A percentile compares a stretch with the other conserved stretches of the same genome.
phyloP scores from a whole-genome alignment of 805 yeast species.

The Myxozyma vanderwaltii region DNA sequence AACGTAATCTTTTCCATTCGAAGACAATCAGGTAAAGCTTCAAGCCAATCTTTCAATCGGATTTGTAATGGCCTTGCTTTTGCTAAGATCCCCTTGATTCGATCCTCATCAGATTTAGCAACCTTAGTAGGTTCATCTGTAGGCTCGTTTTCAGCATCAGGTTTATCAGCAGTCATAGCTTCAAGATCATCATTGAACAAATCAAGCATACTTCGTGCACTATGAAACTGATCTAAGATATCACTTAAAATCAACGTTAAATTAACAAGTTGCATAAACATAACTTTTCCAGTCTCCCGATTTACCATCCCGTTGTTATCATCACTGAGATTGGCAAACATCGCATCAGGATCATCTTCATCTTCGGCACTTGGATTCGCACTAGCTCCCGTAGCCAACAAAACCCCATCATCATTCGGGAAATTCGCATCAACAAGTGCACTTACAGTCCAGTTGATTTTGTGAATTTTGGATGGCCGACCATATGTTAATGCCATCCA shows the following conservation, averaged over 20 bases:
- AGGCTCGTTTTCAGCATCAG: neutral
- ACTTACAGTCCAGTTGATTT: slow-evolving; percentile 77
- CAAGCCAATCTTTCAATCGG: slow-evolving; percentile 43
- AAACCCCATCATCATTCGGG: slow-evolving; percentile 24
- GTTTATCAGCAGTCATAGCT: slow-evolving; percentile 3
- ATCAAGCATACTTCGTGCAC: slow-evolving; percentile 29
- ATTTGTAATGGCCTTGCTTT: slow-evolving; percentile 36
- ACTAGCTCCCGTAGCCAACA: slow-evolving; percentile 14
- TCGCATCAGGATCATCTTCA: slow-evolving; percentile 20
- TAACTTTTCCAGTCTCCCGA: slow-evolving; percentile 36
- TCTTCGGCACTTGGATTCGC: slow-evolving; percentile 13
- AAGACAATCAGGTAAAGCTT: slow-evolving; percentile 40
- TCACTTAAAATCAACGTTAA: slow-evolving; percentile 43
- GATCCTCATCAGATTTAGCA: slow-evolving; percentile 18
- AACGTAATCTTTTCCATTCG: slow-evolving; percentile 34
- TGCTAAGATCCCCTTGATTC: slow-evolving; percentile 26
- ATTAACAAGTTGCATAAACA: slow-evolving; percentile 42
- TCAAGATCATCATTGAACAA: slow-evolving; percentile 14
- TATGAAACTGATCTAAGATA: slow-evolving; percentile 36
- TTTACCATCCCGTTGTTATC: slow-evolving; percentile 30
- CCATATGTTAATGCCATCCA: slow-evolving; percentile 84
- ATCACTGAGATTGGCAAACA: slow-evolving; percentile 5
- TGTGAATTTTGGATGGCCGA: slow-evolving; percentile 79
- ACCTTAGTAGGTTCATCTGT: slow-evolving; percentile 2
- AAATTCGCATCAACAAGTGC: slow-evolving; percentile 52